Base-by-base conservation (phyloP, 177 flowering plant species). In the Vitis hybrid region DNA sequence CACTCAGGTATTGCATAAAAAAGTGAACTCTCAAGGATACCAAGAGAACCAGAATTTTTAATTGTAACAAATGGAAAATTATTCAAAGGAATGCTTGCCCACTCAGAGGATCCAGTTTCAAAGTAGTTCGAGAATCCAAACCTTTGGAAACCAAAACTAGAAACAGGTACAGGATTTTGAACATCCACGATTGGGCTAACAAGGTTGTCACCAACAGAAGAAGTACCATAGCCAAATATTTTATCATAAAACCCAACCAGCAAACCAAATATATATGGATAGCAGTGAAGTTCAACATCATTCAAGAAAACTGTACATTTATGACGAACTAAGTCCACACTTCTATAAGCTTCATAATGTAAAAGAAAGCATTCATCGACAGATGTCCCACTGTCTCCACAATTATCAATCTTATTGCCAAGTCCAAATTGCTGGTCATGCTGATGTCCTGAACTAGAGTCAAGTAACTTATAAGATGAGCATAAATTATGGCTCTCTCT, bases 281-380 rank as follows among this genome's bases (percentile, higher is more conserved):
- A 82, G 76, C 84, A 82, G 78, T 93, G 98, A 67, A 95, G 66
- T 56, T 95, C 97, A 77, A 82, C 75, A 78, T 88, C 81, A 79
- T 63, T 81, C 73, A 92, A 75, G 61, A 59, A 68, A 12, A 89
- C 20, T 6, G 73, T 70, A 70, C 31, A 82, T 69, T 78, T 74
- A 44, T 76, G 76, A 55, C 18, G 54, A 74, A 68, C 62, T 17
- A 19, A 15, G 57, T 59, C 78, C 14, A 20, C 56, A 71, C 55
- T 75, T 71, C 76, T 71, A 33, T 1, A 55, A 17, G 77, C 73
- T 76, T 87, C 79, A 85, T 80, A 87, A 70, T 82, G 86, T n/a
- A 95, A 62, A 66, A 77, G 65, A 73, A 92, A 81, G 80, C 87
- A 85, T 57, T 66, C 81, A 50, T 83, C 83, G 49, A 72, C 63